Conservation (phyloP, 176 grass and related monocot species). For the Echinochloa phyllopogon region DNA sequence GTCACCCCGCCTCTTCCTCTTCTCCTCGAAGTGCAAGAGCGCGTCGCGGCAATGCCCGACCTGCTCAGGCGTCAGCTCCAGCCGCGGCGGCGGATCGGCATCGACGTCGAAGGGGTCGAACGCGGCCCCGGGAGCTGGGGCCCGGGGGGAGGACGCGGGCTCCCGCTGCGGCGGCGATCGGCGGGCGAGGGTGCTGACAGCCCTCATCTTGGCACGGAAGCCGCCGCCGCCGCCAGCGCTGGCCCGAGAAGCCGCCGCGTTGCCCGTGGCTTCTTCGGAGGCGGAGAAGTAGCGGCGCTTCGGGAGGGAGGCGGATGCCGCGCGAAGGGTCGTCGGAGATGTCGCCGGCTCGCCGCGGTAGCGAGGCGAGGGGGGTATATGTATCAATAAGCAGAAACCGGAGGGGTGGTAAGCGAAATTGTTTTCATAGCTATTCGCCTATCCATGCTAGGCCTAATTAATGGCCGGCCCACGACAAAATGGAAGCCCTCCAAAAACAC, state of each 20-base stretch:
- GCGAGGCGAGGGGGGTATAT: background rate
- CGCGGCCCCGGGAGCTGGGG: background rate
- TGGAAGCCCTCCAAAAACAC: no score
- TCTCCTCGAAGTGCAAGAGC: slow-evolving; percentile 61
- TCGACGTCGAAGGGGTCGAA: slow-evolving; percentile 49
- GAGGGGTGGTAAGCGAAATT: background rate
- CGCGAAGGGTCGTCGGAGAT: slow-evolving; percentile 6
- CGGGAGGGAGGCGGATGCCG: background rate
- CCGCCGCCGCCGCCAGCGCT: background rate
- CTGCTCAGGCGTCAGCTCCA: slow-evolving; percentile 56
- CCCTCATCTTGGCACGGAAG: slow-evolving; percentile 25
- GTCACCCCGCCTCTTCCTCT: slow-evolving; percentile 24
- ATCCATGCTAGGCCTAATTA: background rate
- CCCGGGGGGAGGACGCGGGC: slow-evolving; percentile 8
- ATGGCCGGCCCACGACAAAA: background rate
- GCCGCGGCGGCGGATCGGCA: slow-evolving; percentile 42
- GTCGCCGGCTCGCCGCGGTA: background rate
- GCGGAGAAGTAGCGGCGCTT: background rate
- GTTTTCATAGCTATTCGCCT: no score
- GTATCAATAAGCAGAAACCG: background rate
- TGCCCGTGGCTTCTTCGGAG: background rate
- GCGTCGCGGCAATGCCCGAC: slow-evolving; percentile 57
- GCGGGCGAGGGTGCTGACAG: slow-evolving; percentile 13
- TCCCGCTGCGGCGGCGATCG: background rate
- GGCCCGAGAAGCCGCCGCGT: slow-evolving; percentile 29